Conservation (phyloP, 176 grass and related monocot species). For the Bothriochloa decipiens region DNA sequence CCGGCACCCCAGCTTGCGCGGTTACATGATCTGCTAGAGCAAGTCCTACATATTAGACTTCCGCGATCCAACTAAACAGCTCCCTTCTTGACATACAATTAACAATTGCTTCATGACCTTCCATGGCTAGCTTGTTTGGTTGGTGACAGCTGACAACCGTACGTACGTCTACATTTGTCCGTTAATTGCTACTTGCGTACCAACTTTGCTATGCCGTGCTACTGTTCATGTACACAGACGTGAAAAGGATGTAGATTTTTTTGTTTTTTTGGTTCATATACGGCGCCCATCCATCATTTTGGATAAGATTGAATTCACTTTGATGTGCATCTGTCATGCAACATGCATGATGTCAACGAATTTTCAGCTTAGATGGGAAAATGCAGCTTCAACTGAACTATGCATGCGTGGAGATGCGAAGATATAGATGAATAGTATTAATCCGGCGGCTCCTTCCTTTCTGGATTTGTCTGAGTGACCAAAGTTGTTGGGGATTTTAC, state of each 20-base stretch:
- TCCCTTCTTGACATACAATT: not conserved
- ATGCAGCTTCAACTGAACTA: not conserved
- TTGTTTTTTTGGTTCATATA: not conserved
- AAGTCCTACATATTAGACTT: not conserved
- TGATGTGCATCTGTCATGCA: not conserved
- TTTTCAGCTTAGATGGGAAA: not conserved
- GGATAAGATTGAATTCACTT: constrained; percentile 11
- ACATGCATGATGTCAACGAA: not conserved
- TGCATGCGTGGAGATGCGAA: not conserved
- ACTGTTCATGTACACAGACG: not conserved
- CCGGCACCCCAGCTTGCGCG: too few species aligned
- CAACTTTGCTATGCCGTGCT: not conserved
- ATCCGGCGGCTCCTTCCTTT: not conserved
- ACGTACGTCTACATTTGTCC: not conserved
- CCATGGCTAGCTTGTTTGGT: not conserved
- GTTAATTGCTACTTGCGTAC: not conserved
- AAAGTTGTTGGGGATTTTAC: not conserved
- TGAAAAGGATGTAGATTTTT: not conserved
- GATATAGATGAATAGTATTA: not conserved
- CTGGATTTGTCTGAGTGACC: not conserved
- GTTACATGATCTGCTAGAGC: too few species aligned
- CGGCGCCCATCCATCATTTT: not conserved
- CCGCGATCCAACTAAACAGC: not conserved
- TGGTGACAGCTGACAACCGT: not conserved
- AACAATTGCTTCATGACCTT: not conserved